These are phyloP conservation scores for Nicotiana tomentosiformis DNA, from an alignment of 257 asterid genomes.

Conservation along the genomic window DNA sequence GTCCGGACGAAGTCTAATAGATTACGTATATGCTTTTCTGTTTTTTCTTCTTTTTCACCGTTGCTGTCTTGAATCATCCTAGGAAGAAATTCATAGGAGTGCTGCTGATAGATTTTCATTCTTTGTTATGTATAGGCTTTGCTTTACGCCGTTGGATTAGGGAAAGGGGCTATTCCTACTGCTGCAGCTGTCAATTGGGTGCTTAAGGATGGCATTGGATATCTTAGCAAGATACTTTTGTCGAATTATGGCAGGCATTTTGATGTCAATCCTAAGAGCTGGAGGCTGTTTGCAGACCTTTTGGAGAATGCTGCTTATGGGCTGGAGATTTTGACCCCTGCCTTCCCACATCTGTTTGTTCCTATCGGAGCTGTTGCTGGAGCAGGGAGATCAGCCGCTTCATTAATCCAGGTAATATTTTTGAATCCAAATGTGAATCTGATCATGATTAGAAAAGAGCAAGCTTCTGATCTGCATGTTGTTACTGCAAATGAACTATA, in stretches of 20 bases:
- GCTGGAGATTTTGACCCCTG: conserved; percentile 88
- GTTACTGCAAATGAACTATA: background rate
- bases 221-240: conserved; percentile 80
- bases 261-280: conserved; percentile 93
- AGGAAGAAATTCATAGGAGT: background rate
- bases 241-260: conserved; percentile 94
- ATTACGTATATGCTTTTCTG: background rate
- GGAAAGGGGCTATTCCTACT: conserved; percentile 96
- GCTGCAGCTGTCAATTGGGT: conserved; percentile 99
- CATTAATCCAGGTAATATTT: conserved; percentile 71
- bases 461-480: background rate
- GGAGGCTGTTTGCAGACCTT: conserved; percentile 95
- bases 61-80: background rate
- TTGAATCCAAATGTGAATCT: background rate
- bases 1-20: background rate
- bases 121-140: conserved; percentile 43
- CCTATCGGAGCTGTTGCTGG: conserved; percentile 96
- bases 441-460: background rate
- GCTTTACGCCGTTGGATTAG: conserved; percentile 97
- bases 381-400: conserved; percentile 95
- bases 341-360: conserved; percentile 94
- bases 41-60: background rate
- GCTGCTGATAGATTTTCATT: background rate
- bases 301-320: conserved; percentile 96
- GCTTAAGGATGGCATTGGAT: conserved; percentile 95